Conservation (phyloP, 2,329 filamentous ascomycete species). For the Verticillium dahliae region DNA sequence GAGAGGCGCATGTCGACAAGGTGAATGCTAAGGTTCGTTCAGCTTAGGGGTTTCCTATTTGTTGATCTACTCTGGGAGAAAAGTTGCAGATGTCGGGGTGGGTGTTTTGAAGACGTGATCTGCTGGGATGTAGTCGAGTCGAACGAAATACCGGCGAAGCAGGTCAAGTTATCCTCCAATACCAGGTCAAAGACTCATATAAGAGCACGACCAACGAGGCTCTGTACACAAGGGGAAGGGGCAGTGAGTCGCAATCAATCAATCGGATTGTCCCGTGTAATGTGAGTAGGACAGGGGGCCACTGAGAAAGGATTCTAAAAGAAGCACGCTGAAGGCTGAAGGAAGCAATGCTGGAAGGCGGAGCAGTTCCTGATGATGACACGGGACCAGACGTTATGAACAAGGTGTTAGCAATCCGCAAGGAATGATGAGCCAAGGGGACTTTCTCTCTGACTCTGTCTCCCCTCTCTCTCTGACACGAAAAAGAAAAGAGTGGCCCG, state of each 20-base stretch:
- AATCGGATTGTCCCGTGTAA: neutral
- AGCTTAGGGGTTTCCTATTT: no score
- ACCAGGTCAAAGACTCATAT: neutral
- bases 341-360: neutral
- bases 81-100: neutral
- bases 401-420: neutral
- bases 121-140: neutral
- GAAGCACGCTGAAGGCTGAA: neutral
- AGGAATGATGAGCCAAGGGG: neutral
- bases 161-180: neutral
- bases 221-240: no score
- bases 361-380: neutral
- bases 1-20: slow-evolving; percentile 5
- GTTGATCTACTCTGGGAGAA: no score
- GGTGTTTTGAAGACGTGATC: neutral
- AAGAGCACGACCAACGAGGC: neutral
- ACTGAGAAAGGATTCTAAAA: neutral
- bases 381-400: no score
- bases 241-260: neutral
- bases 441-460: no score
- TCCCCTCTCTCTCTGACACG: neutral
- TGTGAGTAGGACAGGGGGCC: neutral
- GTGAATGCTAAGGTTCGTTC: neutral
- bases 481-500: neutral
- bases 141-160: neutral